Base-by-base conservation (phyloP, 176 grass and related monocot genomes). In the Dactylis glomerata region DNA sequence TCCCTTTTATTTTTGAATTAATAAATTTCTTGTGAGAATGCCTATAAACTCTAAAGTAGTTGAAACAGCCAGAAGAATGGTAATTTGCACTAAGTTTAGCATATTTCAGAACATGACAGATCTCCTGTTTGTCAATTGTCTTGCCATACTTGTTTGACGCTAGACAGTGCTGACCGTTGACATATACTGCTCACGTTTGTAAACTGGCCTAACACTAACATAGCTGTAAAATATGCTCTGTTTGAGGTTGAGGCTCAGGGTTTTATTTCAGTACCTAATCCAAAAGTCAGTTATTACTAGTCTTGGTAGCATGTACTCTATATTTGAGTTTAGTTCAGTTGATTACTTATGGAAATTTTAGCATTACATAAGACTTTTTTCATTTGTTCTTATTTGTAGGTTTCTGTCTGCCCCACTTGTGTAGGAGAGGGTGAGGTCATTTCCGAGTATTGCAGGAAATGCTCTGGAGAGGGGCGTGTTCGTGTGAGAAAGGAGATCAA, bases 401-500 rank as follows among this genome's bases (percentile, higher is more conserved):
- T 98, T 87, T 98, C 96, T 45, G 66, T 95, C 87, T 98, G 96
- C 87, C 96, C 96, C 77, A 89, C 90, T 78, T 94, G 87, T 68
- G 19, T 31, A 49, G 96, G 96, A 86, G 96, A 98, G 88, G 96
- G 93, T 64, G 96, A 93, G 83, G 57, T 90, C 34, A 89, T 95
- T 93, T 98, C 91, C 26, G 93, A 98, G 62, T 98, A 95, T 88
- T 98, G 96, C 83, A 86, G 78, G 23, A 94, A 95, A 80, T 98
- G 96, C 83, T 81, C 91, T 41, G 96, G 96, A 66, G 96, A 98
- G 94, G 96, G 96, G 31, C 89, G 96, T 85, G 76, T 94, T 80
- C 92, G 96, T 81, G 75, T 95, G 51, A 92, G 89, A 88, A 98
- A 98, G 78, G 96, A 98, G 33, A 98, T 98, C 68, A 98, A 98